Evolutionary conservation across 2,329 filamentous ascomycete species (phyloP), one percentile per base, ranked within the genome.

Genomic region (Xylaria sp.): DNA sequence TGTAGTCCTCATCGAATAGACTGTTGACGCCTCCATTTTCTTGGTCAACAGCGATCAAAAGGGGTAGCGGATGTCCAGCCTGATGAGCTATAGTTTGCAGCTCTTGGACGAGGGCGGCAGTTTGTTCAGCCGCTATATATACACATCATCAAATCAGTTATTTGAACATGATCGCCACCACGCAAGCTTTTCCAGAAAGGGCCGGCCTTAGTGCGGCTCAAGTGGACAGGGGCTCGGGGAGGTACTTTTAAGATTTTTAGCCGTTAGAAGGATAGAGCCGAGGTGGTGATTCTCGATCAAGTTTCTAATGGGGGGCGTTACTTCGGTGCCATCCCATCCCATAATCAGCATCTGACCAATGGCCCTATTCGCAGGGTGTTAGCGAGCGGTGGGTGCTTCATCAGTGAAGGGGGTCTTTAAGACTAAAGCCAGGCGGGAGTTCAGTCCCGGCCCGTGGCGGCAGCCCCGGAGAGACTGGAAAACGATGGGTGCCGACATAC

Each of bases 11-110:
- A 79, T 98, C 95, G 77, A 97, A 98, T 2, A 98, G 87, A 81
- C 93, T 97, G 83, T 98, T 98, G 79, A 98, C 95, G 2, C 95
- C 94, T 72, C 96, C 96, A 88, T 99, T 98, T 80, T 99, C 96
- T 79, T 99, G 96, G 78, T 98, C 96, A 44, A 98, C 84, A 47
- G 92, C 94, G 75, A 99, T 98, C 63, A 97, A 85, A 21, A 99
- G 83, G 1, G 96, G 96, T 2, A 95, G 91, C 2, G 92, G 91
- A 80, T 98, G 95, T 23, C 95, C 95, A 68, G 95, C 92, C 81
- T 97, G 88, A 77, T 93, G 92, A 44, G 96, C 96, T 77, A 97
- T 95, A 59, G 91, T 94, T 81, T 99, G 96, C 53, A 99, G 85
- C 77, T 98, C 94, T 77, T 96, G 92, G 35, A 97, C 93, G 50